These are phyloP conservation scores for Sequoiadendron giganteum DNA, from an alignment of 75 land plant species.

Conservation along the genomic window DNA sequence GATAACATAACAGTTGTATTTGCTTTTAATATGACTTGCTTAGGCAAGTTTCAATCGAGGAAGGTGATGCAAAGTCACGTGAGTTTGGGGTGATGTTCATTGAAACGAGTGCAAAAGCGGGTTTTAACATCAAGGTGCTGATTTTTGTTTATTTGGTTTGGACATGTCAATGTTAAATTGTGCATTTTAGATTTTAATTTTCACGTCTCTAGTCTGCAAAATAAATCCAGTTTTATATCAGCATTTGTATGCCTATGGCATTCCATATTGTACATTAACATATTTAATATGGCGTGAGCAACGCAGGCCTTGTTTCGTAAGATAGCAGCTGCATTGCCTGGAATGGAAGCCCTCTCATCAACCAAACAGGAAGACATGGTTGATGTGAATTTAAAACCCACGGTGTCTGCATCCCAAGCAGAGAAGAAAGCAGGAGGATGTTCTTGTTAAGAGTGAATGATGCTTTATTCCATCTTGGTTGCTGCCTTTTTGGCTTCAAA, in stretches of 20 bases:
- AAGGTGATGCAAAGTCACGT: conserved; percentile 64
- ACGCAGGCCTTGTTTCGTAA: conserved; percentile 45
- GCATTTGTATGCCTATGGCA: background rate
- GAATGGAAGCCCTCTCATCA: conserved; percentile 52
- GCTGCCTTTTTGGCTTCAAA: background rate
- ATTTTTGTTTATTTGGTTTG: background rate
- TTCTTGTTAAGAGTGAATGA: conserved; percentile 26
- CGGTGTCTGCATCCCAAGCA: conserved; percentile 28
- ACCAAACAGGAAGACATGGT: conserved; percentile 46
- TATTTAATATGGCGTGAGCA: background rate
- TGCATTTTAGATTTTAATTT: background rate
- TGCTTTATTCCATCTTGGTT: conserved; percentile 11
- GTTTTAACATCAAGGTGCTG: conserved; percentile 68
- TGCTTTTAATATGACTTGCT: background rate
- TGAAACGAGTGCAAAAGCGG: conserved; percentile 80
- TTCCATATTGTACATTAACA: background rate
- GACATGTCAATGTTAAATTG: background rate
- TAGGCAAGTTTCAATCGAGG: conserved; percentile 77
- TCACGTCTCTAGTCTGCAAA: background rate
- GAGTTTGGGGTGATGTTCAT: conserved; percentile 65
- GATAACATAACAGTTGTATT: background rate
- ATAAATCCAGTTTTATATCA: background rate
- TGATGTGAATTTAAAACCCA: conserved; percentile 39
- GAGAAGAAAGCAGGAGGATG: conserved; percentile 51
- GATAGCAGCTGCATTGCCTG: conserved; percentile 54